A percentile compares a stretch with the other conserved stretches of the same genome.
Conservation (phyloP, 2,329 filamentous ascomycete species). For the Sphaerulina vaccinii region DNA sequence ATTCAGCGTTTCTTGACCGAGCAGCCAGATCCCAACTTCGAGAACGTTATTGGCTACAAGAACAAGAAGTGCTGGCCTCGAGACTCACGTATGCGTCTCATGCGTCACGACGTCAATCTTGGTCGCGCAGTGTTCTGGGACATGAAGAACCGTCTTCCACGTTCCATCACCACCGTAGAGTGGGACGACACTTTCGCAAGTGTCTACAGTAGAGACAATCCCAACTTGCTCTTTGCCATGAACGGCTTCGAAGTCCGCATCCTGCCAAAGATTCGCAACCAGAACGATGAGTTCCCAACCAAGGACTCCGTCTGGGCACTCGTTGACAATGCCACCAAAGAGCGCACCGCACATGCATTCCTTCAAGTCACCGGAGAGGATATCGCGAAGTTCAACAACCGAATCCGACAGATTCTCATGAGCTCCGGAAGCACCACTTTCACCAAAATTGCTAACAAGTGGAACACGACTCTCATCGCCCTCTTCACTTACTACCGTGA, state of each 20-base stretch:
- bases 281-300: conserved; percentile 93
- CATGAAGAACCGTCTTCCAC: conserved; percentile 90
- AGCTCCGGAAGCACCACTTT: conserved; percentile 99
- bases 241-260: conserved; percentile 96
- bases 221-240: conserved; percentile 96
- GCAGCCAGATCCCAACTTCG: conserved; percentile 97
- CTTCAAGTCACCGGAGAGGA: conserved; percentile 97
- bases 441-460: conserved; percentile 99
- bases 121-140: conserved; percentile 99
- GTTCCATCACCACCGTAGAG: conserved; percentile 94
- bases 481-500: conserved; percentile 99
- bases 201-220: conserved; percentile 97
- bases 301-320: conserved; percentile 99
- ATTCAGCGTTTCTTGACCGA: conserved; percentile 98
- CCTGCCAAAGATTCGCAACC: conserved; percentile 88
- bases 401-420: conserved; percentile 98
- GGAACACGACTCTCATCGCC: conserved; percentile 96
- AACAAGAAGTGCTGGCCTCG: conserved; percentile 99
- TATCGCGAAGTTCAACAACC: conserved; percentile 98
- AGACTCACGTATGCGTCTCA: conserved; percentile 94
- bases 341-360: conserved; percentile 95
- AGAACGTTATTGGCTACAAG: conserved; percentile 98
- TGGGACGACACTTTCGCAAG: conserved; percentile 99
- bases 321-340: conserved; percentile 93
- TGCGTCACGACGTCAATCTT: conserved; percentile 98